Base-by-base conservation (phyloP, 805 yeast genomes). In the Candida ipomoeae region DNA sequence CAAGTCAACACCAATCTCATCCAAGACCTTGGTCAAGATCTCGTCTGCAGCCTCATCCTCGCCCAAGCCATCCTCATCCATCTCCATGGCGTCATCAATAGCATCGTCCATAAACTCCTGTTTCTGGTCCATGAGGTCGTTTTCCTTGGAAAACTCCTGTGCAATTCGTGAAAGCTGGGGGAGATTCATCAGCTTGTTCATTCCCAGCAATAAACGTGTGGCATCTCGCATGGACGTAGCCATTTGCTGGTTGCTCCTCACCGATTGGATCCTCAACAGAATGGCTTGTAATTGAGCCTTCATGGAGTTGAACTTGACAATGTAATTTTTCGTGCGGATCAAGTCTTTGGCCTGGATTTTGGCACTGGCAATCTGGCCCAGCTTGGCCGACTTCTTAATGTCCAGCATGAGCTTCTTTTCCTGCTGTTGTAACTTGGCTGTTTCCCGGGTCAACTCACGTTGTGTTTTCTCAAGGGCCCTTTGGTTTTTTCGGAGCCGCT, bases 101-200 rank as follows among this genome's bases (percentile, higher is more conserved):
- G 97, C 95, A 65, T 94, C 99, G 65, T 94, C 99, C 87, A 94
- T 94, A 82, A 95, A 89, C 66, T 95, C 99, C 68, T 95, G 98
- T 62, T 96, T 85, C 71, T 94, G 99, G 67, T 92, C 97, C 98
- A 94, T 94, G 60, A 95, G 73, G 64, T 95, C 99, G 68, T 87
- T 89, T 63, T 92, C 96, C 61, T 82, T 83, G 62, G 94, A 96
- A 67, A 94, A 94, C 61, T 94, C 98, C 87, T 89, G 91, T 2
- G 97, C 89, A 18, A 94, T 94, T 54, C 85, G 80, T 50, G 89
- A 85, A 53, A 94, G 72, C 58, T 88, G 95, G 1, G 96, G 97
- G 55, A 94, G 70, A 63, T 95, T 94, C 95, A 94, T 87, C 50
- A 82, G 82, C 61, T 84, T 75, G 67, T 94, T 94, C 95, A 94